A percentile compares a stretch with the other conserved stretches of the same genome.
phyloP scores from a whole-genome alignment of 1,284 basidiomycete genomes.

The Omphalotus olearius region DNA sequence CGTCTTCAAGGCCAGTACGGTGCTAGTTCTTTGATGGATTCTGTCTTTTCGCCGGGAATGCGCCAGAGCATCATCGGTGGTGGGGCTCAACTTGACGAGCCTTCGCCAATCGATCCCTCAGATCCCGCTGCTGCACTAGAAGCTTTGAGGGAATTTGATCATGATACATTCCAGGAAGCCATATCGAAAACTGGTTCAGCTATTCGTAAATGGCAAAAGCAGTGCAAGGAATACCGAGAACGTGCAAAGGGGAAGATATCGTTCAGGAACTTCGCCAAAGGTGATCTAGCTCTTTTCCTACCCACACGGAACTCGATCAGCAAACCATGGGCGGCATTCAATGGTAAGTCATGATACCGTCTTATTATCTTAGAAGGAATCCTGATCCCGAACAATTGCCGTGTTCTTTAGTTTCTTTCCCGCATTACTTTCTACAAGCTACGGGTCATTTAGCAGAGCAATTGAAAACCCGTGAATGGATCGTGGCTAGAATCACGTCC shows the following conservation, averaged over 20 bases:
- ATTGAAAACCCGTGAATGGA: slow-evolving; percentile 86
- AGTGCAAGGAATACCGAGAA: slow-evolving; percentile 91
- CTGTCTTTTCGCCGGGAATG: slow-evolving; percentile 40
- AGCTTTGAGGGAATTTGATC: slow-evolving; percentile 69
- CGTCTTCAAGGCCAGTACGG: slow-evolving; percentile 27
- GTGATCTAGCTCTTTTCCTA: slow-evolving; percentile 92
- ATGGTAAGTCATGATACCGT: slow-evolving; percentile 49
- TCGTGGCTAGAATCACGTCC: slow-evolving; percentile 87
- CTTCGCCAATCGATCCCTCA: slow-evolving; percentile 67
- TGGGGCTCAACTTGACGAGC: slow-evolving; percentile 42
- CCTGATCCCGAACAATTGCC: slow-evolving; percentile 34
- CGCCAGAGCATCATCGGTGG: slow-evolving; percentile 44
- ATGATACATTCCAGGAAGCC: slow-evolving; percentile 79
- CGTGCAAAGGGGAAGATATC: slow-evolving; percentile 91
- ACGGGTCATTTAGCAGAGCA: slow-evolving; percentile 83
- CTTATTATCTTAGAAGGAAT: background rate
- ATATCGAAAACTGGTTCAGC: slow-evolving; percentile 77
- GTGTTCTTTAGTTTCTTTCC: slow-evolving; percentile 73
- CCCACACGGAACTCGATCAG: slow-evolving; percentile 91
- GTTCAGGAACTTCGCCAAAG: slow-evolving; percentile 89
- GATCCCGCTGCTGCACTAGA: slow-evolving; percentile 68
- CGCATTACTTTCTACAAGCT: slow-evolving; percentile 94
- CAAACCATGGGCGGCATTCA: slow-evolving; percentile 97
- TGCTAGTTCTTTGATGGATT: slow-evolving; percentile 37
- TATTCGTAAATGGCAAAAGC: slow-evolving; percentile 96